phyloP scores from a whole-genome alignment of 257 asterid genomes.

The Echium plantagineum region DNA sequence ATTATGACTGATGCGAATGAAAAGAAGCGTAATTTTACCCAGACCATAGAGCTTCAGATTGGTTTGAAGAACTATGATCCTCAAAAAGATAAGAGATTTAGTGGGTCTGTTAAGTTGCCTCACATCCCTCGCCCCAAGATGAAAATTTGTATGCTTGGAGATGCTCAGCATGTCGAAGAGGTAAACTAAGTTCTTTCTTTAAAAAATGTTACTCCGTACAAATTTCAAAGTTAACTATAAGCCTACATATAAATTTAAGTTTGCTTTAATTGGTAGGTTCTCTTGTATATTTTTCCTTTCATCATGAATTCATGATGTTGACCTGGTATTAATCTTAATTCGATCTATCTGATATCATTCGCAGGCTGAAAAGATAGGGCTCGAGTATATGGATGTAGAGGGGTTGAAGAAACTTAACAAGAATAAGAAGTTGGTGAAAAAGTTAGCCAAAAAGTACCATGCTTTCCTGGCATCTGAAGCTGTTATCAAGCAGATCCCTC shows the following conservation, averaged over 20 bases:
- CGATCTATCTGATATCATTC: background rate
- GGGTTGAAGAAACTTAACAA: constrained; percentile 19
- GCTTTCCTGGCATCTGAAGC: constrained; percentile 18
- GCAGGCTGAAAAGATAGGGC: constrained; percentile 13
- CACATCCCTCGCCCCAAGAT: constrained; percentile 31
- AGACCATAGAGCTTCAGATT: constrained; percentile 25
- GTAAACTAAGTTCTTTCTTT: background rate
- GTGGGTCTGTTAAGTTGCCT: constrained; percentile 27
- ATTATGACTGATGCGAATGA: constrained; percentile 13
- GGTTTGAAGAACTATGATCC: constrained; percentile 25
- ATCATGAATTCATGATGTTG: background rate
- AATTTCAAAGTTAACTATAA: background rate
- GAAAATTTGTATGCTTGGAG: constrained; percentile 32
- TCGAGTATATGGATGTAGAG: constrained; percentile 20
- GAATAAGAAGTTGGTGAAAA: constrained; percentile 17
- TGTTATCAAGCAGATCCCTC: constrained; percentile 16
- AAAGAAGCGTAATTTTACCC: constrained; percentile 14
- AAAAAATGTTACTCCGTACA: background rate
- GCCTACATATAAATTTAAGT: background rate
- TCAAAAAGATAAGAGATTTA: constrained; percentile 26
- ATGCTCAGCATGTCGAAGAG: constrained; percentile 28
- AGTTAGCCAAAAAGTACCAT: constrained; percentile 17
- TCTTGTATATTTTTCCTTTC: background rate
- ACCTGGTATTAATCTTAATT: background rate
- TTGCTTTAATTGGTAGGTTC: background rate